Base-by-base conservation (phyloP, 1,284 basidiomycete species). In the Chalciporus sp. region DNA sequence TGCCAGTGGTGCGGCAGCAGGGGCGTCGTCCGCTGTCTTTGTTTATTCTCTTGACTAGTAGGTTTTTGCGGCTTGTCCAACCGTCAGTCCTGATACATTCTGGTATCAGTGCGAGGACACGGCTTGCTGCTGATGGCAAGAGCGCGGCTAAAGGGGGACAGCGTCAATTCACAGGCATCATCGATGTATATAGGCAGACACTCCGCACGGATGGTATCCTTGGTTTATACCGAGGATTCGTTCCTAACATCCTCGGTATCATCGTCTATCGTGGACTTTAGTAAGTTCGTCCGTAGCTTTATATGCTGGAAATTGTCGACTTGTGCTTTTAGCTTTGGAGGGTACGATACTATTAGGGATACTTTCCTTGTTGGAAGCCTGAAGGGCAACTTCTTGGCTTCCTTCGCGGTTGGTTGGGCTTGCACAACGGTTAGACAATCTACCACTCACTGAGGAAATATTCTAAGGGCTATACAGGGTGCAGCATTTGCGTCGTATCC, bases 401-500 rank as follows among this genome's bases (percentile, higher is more conserved):
- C 82, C n/a, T 86, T 86, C 70, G 70, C 72, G 42, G 75, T 84
- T 40, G 83, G 83, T 52, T 84, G 80, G 78, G 68, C 64, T 55
- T 79, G 78, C 53, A 84, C 81, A 41, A 82, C 79, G 27, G 76
- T 76, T 35, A 48, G 70, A 35, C 49, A 5, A 10, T 11, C 33
- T 23, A 23, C 8, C 19, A 3, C 4, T 7, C 20, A 16, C 7
- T 4, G 1, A 19, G 7, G 19, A 7, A 8, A 46, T 35, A 11
- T 23, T 14, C 27, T 52, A 14, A 59, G 11, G 3, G 7, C 39
- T 53, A 48, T 42, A 19, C 50, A 76, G 76, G 76, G 75, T 58
- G 85, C 85, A 50, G 78, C 84, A 58, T 73, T 86, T 58, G 79
- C 77, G 57, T 80, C 84, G 47, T 88, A 88, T 70, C 85, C 85